These are phyloP conservation scores for Fusarium concolor DNA, from an alignment of 2,329 filamentous ascomycete genomes.

Conservation along the genomic window DNA sequence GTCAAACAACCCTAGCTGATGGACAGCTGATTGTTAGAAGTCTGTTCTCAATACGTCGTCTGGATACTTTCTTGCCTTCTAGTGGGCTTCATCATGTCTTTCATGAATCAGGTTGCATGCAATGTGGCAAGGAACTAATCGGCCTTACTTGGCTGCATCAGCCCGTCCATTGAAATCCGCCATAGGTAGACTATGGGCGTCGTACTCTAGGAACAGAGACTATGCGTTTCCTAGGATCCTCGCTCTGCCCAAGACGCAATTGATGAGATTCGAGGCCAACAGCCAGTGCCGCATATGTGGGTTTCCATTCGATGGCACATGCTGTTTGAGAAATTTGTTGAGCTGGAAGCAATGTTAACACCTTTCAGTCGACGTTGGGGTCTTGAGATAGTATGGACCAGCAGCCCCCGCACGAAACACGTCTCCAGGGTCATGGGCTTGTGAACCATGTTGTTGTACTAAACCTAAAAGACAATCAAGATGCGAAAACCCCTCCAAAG, in stretches of 20 bases:
- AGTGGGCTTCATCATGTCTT: neutral
- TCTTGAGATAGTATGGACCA: constrained; percentile 14
- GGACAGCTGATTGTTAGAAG: constrained; percentile 1
- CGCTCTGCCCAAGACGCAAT: neutral
- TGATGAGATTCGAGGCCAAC: neutral
- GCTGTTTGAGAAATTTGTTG: neutral
- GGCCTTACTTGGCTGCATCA: neutral
- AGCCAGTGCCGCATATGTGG: neutral
- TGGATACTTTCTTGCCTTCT: neutral
- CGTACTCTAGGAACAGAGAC: neutral
- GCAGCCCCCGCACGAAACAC: constrained; percentile 37
- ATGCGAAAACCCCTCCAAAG: constrained; percentile 13
- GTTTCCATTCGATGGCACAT: neutral
- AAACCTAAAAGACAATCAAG: constrained; percentile 22
- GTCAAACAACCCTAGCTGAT: constrained; percentile 9
- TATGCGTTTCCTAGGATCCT: neutral
- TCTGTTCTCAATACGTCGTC: neutral
- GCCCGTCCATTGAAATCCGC: neutral
- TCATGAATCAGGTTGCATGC: constrained; percentile 4
- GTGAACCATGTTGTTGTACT: constrained; percentile 14
- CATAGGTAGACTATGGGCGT: neutral
- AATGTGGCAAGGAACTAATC: neutral
- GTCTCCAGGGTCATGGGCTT: constrained; percentile 25
- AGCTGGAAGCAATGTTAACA: constrained; percentile 4
- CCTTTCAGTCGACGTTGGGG: constrained; percentile 9